Conservation (phyloP, 2,329 filamentous ascomycete genomes). For the Xylariaceae sp. region DNA sequence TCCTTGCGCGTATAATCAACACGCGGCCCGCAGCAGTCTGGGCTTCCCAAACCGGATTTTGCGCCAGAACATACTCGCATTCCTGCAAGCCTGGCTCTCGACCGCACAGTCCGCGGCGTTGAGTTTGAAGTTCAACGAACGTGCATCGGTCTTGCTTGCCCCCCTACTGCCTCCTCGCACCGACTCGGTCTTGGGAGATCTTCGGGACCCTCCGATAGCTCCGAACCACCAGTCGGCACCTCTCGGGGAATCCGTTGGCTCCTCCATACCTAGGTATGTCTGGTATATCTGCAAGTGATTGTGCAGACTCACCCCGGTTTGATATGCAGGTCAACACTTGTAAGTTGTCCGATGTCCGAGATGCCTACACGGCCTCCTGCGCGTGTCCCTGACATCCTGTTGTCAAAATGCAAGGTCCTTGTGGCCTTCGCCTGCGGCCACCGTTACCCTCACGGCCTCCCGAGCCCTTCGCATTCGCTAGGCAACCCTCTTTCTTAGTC, state of each 20-base stretch:
- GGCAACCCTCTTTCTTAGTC: background rate
- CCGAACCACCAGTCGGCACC: background rate
- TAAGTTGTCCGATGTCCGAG: background rate
- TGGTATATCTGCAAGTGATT: background rate
- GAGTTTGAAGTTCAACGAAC: background rate
- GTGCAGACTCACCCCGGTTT: background rate
- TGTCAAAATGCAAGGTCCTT: background rate
- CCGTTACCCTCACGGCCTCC: background rate
- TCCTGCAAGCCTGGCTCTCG: background rate
- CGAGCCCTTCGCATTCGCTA: background rate
- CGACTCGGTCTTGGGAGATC: background rate
- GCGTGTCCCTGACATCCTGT: conserved; percentile 1
- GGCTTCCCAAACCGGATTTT: background rate
- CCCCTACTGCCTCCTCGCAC: background rate
- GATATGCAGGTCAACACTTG: conserved; percentile 4
- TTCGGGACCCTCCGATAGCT: background rate
- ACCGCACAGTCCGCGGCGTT: background rate
- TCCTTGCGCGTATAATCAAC: background rate
- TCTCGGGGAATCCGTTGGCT: background rate
- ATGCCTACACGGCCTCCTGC: background rate
- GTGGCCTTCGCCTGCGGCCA: background rate
- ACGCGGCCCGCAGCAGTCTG: background rate
- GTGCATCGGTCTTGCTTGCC: background rate
- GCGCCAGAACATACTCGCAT: background rate
- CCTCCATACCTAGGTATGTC: background rate